Base-by-base conservation (phyloP, 2,329 filamentous ascomycete genomes). In the Septoria petroselini region DNA sequence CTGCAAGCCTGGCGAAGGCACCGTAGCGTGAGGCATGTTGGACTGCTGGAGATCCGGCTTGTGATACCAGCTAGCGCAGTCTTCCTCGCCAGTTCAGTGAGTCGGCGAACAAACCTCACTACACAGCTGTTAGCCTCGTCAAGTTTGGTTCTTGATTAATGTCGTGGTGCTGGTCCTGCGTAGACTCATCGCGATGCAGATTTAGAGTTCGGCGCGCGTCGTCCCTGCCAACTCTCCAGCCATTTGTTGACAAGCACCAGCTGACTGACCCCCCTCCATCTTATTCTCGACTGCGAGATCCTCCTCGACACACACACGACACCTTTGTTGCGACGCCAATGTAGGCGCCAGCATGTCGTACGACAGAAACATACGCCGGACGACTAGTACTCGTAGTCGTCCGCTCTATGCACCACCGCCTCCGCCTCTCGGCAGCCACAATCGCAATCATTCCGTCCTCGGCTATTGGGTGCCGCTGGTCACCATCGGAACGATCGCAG, bases 401-500 rank as follows among this genome's bases (percentile, higher is more conserved):
- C 78, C 74, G 14, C 55, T 62, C 37, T 65, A 67, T 54, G 57
- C 59, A 15, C 55, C 62, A 47, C 53, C 62, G 33, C 48, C 61
- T 49, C 52, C 58, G 76, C 70, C 67, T 67, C 42, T 55, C 41
- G 51, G 54, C 19, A 52, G 58, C 23, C 44, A 56, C 41, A 80
- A 71, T 76, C 79, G 69, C 75, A 78, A 59, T 39, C 68, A 71
- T 63, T 70, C 69, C 67, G 78, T 82, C 59, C 81, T 88, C 72
- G 81, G 84, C 65, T 91, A 94, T 73, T 96, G 91, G 88, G 81
- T 95, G 53, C 91, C 91, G 55, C 78, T 97, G 49, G 85, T 84
- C 58, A 72, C 95, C 58, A 96, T 91, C 41, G 83, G 95, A 51
- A 91, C 89, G 39, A 82, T 94, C 60, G 91, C 91, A 53, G 89